Conservation (phyloP, 2,329 filamentous ascomycete genomes). For the Penicillium sp. region DNA sequence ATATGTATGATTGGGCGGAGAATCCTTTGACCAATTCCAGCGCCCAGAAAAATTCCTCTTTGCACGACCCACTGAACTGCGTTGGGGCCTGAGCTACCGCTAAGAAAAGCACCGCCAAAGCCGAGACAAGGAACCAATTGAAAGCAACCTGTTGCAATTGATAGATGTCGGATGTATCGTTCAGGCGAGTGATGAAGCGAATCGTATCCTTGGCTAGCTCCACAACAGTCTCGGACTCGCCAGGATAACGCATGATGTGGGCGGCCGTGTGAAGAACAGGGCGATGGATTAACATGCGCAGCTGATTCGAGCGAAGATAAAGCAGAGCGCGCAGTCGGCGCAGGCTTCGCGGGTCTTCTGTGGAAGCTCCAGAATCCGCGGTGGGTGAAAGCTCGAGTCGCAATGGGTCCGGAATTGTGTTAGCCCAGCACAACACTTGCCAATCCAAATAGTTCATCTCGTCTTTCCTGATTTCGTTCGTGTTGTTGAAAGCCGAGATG, state of each 20-base stretch:
- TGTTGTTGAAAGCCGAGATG: constrained; percentile 69
- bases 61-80: constrained; percentile 58
- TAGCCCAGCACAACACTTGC: constrained; percentile 82
- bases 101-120: constrained; percentile 63
- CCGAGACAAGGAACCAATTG: constrained; percentile 67
- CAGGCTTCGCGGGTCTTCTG: constrained; percentile 58
- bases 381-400: constrained; percentile 59
- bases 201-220: constrained; percentile 67
- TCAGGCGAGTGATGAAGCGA: constrained; percentile 60
- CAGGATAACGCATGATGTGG: constrained; percentile 74
- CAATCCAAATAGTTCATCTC: constrained; percentile 80
- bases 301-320: constrained; percentile 84
- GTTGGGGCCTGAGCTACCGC: constrained; percentile 64
- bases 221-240: constrained; percentile 69
- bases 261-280: constrained; percentile 74
- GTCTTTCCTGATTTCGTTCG: constrained; percentile 66
- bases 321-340: constrained; percentile 79
- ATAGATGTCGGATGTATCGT: constrained; percentile 64
- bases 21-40: constrained; percentile 64
- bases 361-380: constrained; percentile 43
- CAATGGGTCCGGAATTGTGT: constrained; percentile 64
- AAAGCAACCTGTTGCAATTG: constrained; percentile 63
- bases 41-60: constrained; percentile 67
- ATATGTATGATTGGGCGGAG: constrained; percentile 62
- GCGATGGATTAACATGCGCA: constrained; percentile 84